Base-by-base conservation (phyloP, 441 rosid genomes). In the Erysimum pusillum region DNA sequence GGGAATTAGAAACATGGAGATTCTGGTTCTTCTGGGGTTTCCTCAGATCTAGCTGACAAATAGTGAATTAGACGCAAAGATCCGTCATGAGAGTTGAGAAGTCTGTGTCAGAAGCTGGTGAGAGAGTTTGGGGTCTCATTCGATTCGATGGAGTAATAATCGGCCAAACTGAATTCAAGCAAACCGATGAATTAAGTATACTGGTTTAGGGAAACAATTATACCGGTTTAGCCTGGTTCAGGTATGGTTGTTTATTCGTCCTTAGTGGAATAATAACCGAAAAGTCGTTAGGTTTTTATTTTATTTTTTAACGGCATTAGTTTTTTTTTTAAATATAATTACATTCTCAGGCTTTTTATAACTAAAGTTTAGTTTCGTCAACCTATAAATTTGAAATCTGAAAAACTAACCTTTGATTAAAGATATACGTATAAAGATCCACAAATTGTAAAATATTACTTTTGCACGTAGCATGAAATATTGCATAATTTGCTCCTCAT, bases 71-170 rank as follows among this genome's bases (percentile, higher is more conserved):
- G 17, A 56, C 54, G 77, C 63, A 51, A 61, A 42, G 77, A 67
- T 65, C n/a, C 17, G 70, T 13, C 32, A 22, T 17, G 60, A 20
- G 58, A 0, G 81, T 38, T 78, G 73, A 17, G 1, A 42, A 58
- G 77, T 78, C 69, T 59, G 74, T 41, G 49, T 78, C 80, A 31
- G 62, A 57, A 71, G 62, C 76, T 71, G 80, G 76, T 56, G 67
- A 64, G 22, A 7, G 20, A 14, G 71, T 76, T 64, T 64, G 72
- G 80, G 64, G 44, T 18, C 36, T 41, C 7, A 11, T 28, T 12
- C 17, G 13, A 35, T 49, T 71, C 58, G 51, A 48, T 62, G 17
- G 57, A 74, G 59, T 44, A 65, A 51, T 44, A 41, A n/a, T 9
- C 34, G 52, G 11, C 62, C 35, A 61, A 15, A 31, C 14, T 51